Evolutionary conservation across 306 rosid species (phyloP).

Genomic region (Lithocarpus polystachyus): DNA sequence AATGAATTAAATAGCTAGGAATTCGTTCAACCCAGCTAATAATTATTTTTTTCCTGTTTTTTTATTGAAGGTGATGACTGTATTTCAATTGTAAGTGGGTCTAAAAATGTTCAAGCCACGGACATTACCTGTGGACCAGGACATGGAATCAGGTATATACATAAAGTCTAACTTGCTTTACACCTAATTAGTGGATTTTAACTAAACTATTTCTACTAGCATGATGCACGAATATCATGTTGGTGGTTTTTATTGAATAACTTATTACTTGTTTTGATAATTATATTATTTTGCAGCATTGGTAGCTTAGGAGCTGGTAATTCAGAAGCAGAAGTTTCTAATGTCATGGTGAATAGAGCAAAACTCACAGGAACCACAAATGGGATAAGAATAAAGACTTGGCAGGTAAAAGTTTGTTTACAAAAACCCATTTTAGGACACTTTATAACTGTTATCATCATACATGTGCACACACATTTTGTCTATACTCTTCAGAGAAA

Average conservation of each 20-base stretch:
- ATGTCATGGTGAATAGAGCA: conserved; percentile 58
- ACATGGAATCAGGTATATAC: conserved; percentile 79
- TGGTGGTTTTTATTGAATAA: not conserved
- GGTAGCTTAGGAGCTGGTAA: conserved; percentile 75
- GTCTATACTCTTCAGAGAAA: too few species aligned
- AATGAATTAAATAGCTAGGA: too few species aligned
- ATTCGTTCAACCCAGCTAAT: not conserved
- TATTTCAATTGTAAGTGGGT: conserved; percentile 86
- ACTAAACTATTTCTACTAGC: not conserved
- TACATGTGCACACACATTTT: too few species aligned
- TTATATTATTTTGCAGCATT: conserved; percentile 43
- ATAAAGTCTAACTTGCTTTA: not conserved
- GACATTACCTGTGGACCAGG: conserved; percentile 82
- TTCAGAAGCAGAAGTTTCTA: conserved; percentile 59
- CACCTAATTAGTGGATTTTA: not conserved
- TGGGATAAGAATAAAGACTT: conserved; percentile 88
- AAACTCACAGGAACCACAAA: conserved; percentile 59
- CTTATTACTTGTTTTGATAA: not conserved
- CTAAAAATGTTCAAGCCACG: conserved; percentile 47
- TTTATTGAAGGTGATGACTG: conserved; percentile 75
- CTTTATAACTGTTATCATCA: too few species aligned
- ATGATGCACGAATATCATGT: not conserved
- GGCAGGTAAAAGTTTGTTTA: conserved; percentile 64
- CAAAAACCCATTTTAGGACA: not conserved
- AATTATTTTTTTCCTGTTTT: not conserved